Percentiles rank a stretch among this genome's conserved stretches.
Conservation (phyloP, 2,329 filamentous ascomycete genomes). For the Claviceps pazoutovae region DNA sequence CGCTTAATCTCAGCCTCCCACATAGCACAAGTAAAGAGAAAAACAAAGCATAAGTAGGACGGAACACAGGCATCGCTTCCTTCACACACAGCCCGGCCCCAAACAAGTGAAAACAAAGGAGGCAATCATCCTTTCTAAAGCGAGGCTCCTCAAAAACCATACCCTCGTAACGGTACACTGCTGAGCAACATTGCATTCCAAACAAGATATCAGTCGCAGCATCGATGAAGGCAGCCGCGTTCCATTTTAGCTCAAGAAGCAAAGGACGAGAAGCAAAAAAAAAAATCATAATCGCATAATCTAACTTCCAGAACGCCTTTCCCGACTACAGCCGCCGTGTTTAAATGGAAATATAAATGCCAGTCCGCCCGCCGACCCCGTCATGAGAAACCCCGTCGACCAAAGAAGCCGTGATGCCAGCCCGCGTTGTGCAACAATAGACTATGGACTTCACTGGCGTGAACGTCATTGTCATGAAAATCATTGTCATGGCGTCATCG, state of each 20-base stretch:
- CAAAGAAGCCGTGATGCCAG: background rate
- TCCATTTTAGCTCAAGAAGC: background rate
- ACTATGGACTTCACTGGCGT: background rate
- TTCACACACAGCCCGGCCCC: background rate
- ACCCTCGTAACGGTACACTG: background rate
- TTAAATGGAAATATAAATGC: constrained; percentile 4
- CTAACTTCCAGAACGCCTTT: constrained; percentile 9
- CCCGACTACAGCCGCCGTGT: constrained; percentile 8
- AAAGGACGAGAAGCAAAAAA: background rate
- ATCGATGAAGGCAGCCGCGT: constrained; percentile 1
- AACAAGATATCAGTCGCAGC: constrained; percentile 4
- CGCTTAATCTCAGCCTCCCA: background rate
- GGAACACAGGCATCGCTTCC: background rate
- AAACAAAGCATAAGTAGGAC: background rate
- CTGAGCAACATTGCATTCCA: constrained; percentile 1
- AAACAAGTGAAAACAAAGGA: background rate
- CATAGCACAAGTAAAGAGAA: background rate
- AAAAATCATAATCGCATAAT: background rate
- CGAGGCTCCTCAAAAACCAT: background rate
- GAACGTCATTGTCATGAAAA: too few relatives aligned
- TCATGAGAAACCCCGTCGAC: background rate
- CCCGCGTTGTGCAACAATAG: background rate
- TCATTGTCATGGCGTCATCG: too few relatives aligned
- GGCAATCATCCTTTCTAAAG: background rate
- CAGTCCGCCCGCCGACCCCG: background rate